Evolutionary conservation across 1,284 basidiomycete genomes (phyloP).

Genomic region (Bondarzewia mesenterica): DNA sequence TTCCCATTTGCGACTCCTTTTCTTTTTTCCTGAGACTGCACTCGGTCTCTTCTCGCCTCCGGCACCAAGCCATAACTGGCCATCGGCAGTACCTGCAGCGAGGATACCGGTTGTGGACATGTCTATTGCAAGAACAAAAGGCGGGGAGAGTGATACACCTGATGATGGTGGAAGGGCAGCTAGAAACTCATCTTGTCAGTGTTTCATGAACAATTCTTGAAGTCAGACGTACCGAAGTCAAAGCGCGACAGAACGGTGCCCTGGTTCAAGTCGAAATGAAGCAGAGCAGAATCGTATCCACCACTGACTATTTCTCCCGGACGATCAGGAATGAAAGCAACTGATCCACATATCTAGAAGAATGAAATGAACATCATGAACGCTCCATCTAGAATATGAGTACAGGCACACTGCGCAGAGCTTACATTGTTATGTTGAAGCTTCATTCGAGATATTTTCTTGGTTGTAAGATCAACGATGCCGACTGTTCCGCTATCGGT

Average conservation of each 20-base stretch:
- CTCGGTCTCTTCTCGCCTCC: conserved; percentile 49
- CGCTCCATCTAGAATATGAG: conserved; percentile 45
- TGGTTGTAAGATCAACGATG: conserved; percentile 46
- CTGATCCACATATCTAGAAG: conserved; percentile 55
- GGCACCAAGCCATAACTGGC: conserved; percentile 57
- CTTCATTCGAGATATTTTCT: conserved; percentile 45
- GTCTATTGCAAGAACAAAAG: conserved; percentile 57
- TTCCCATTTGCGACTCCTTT: conserved; percentile 61
- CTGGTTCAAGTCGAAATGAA: conserved; percentile 60
- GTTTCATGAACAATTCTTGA: background rate
- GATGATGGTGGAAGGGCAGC: conserved; percentile 32
- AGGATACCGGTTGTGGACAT: conserved; percentile 49
- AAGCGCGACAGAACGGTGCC: conserved; percentile 49
- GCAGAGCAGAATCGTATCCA: conserved; percentile 61
- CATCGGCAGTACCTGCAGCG: conserved; percentile 69
- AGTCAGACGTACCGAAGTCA: conserved; percentile 42
- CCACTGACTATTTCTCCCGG: conserved; percentile 66
- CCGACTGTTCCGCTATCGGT: conserved; percentile 64
- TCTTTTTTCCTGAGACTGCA: conserved; percentile 36
- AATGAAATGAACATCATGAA: background rate
- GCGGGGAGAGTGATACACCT: conserved; percentile 56
- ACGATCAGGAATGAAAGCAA: conserved; percentile 61
- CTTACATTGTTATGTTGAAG: conserved; percentile 54
- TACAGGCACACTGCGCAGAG: background rate
- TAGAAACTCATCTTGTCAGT: conserved; percentile 14